Percentiles rank a stretch among this genome's conserved stretches.
Conservation (phyloP, 2,329 filamentous ascomycete genomes). For the Cytospora piceicola region DNA sequence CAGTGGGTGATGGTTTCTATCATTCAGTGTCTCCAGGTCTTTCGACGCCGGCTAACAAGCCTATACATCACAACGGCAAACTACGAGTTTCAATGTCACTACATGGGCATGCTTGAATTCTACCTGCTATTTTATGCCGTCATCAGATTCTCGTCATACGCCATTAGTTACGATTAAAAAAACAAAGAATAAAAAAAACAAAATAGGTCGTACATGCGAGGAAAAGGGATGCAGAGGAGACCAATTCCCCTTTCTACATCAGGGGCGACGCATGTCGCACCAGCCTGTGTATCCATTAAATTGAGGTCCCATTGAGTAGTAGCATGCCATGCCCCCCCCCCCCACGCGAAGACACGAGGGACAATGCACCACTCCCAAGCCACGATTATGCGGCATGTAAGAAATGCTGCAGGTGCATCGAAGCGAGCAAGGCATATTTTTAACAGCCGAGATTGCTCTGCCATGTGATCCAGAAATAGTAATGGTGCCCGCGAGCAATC, state of each 20-base stretch:
- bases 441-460: not conserved
- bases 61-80: not conserved
- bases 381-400: not conserved
- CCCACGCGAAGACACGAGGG: not conserved
- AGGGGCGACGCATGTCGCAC: not conserved
- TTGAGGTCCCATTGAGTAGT: not conserved
- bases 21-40: not conserved
- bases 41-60: not conserved
- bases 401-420: not conserved
- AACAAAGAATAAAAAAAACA: not conserved
- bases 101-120: not conserved
- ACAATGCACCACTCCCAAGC: not conserved
- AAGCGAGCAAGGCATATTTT: not conserved
- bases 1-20: too few species aligned
- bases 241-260: not conserved
- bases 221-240: not conserved
- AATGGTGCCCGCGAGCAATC: not conserved
- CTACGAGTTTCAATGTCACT: not conserved
- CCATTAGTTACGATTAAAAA: too few species aligned
- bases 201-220: not conserved
- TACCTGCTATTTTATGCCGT: not conserved
- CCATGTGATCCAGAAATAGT: not conserved
- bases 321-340: not conserved
- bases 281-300: not conserved
- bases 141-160: not conserved